Percentiles rank a stretch among this genome's conserved stretches.
These are phyloP conservation scores for Rhodotorula sp. DNA, from an alignment of 1,284 basidiomycete species.

Conservation along the genomic window DNA sequence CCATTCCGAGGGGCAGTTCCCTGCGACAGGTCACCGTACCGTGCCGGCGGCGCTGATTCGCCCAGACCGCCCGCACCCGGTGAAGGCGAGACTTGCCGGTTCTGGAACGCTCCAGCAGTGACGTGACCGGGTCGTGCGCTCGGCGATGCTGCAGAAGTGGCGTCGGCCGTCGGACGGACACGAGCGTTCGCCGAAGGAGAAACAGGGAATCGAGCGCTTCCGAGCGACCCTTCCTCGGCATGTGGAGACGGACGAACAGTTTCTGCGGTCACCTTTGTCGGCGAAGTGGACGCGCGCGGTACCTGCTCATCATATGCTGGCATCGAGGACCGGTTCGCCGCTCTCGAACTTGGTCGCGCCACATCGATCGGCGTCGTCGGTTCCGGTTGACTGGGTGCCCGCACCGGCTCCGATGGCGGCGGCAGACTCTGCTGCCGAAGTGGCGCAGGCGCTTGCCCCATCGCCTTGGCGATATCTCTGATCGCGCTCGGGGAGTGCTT, in stretches of 20 bases:
- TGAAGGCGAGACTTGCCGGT: conserved; percentile 10
- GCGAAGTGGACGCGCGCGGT: neutral
- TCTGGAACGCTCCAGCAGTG: conserved; percentile 29
- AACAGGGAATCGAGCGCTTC: conserved; percentile 9
- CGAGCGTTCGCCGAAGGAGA: conserved; percentile 23
- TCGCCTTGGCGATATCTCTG: conserved; percentile 28
- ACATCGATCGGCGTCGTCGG: neutral
- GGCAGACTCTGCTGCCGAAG: neutral
- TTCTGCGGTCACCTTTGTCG: neutral
- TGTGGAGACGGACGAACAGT: neutral
- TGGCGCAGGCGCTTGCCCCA: conserved; percentile 7
- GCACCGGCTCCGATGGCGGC: neutral
- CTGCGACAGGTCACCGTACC: neutral
- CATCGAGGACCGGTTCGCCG: conserved; percentile 7
- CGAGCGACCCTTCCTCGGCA: neutral
- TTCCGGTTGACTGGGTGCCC: conserved; percentile 1
- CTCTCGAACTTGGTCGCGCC: neutral
- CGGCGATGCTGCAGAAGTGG: neutral
- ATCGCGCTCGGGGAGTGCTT: conserved; percentile 33
- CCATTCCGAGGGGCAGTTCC: neutral
- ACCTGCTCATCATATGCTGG: neutral
- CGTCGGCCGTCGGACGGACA: neutral
- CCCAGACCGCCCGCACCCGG: neutral
- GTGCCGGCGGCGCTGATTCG: neutral
- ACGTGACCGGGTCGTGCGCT: conserved; percentile 27